Base-by-base conservation (phyloP, 2,329 filamentous ascomycete species). In the Alternaria triticimaculans region DNA sequence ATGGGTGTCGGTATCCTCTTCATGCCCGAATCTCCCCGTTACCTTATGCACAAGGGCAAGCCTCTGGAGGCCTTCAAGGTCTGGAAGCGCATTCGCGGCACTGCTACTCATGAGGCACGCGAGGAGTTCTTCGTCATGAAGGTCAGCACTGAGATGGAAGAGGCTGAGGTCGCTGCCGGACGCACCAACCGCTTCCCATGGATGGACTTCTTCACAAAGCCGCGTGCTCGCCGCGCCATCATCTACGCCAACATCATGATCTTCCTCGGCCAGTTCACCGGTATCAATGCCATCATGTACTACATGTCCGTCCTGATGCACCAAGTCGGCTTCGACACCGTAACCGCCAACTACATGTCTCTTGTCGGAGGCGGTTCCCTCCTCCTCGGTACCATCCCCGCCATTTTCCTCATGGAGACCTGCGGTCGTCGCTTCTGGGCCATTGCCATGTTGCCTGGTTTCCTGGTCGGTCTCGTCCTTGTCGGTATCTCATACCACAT, bases 341-440 rank as follows among this genome's bases (percentile, higher is more conserved):
- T 87, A 62, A 78, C 89, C 54, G 80, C 88, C 15, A 91, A 89
- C 63, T 92, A 92, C 83, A 92, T 93, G 90, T 92, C 90, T 5
- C 64, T 73, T 6, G 90, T 93, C 14, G 90, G 90, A 4, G 90
- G 90, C 25, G 90, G 88, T 5, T 82, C 89, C 0, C 84, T 93
- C 0, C 84, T 92, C 0, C 70, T 93, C 15, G 90, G 89, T 21
- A 90, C 89, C 0, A 89, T 92, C 33, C 89, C 89, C 0, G 89
- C 89, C 0, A 87, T 90, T 59, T 84, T 91, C 74, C 87, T 87
- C 66, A 93, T 93, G 90, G 90, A 93, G 73, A 86, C 84, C 3
- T 92, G 89, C 53, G 90, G 90, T 12, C 88, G 90, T 21, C 88
- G 90, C 5, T 92, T 92, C 84, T 92, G 90, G 90, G 90, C 90